These are phyloP conservation scores for Phascolomyces articulosus DNA, from an alignment of 371 early-diverging fungal genomes.

Conservation along the genomic window DNA sequence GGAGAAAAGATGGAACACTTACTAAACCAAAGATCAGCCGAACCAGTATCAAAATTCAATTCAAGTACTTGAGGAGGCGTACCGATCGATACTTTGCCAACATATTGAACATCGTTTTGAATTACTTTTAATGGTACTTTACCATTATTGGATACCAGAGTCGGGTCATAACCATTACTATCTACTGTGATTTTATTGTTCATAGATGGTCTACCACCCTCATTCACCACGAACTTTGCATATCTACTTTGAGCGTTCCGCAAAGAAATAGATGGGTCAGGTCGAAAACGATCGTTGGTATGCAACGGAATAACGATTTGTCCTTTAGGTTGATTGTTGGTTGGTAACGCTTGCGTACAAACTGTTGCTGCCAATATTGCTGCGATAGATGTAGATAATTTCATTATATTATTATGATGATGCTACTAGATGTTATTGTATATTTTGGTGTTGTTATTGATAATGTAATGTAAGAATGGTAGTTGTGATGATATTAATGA, in stretches of 20 bases:
- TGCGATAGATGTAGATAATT: background rate
- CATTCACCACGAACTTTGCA: background rate
- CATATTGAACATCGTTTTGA: slow-evolving; percentile 64
- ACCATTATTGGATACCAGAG: background rate
- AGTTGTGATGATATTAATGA: too few species aligned
- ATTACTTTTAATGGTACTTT: background rate
- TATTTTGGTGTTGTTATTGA: too few species aligned
- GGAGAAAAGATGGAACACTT: background rate
- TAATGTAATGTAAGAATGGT: too few species aligned
- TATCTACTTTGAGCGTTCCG: slow-evolving; percentile 14
- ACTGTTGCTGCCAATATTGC: background rate
- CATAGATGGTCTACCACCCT: background rate
- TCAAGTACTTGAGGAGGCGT: slow-evolving; percentile 80
- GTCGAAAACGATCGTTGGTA: slow-evolving; percentile 21
- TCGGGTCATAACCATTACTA: background rate
- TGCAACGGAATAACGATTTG: slow-evolving; percentile 1
- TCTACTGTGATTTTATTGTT: background rate
- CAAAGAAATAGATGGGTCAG: slow-evolving; percentile 11
- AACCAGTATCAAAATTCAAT: slow-evolving; percentile 89
- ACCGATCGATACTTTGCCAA: slow-evolving; percentile 78
- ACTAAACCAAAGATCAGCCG: slow-evolving; percentile 49
- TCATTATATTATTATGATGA: background rate
- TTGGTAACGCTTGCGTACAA: background rate
- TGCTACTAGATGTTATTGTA: too few species aligned
- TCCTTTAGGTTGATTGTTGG: background rate